A percentile compares a stretch with the other conserved stretches of the same genome.
phyloP scores from a whole-genome alignment of 257 asterid species.

The Plantago elongata region DNA sequence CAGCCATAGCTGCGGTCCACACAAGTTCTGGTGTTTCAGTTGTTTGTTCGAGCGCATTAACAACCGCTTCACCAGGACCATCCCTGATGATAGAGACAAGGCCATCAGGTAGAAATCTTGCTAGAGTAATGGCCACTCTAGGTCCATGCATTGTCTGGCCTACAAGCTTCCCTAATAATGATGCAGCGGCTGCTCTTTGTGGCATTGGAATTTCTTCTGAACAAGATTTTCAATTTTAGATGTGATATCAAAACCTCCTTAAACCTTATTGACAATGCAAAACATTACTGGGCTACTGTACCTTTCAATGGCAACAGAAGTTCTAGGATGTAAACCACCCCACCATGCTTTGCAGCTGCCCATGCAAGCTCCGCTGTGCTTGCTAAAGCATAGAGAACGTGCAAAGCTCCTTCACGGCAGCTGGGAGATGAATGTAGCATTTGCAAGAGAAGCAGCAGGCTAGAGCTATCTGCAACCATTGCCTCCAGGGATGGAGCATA shows the following conservation, averaged over 20 bases:
- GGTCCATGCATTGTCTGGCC: slow-evolving; percentile 99
- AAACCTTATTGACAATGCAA: background rate
- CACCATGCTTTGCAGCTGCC: slow-evolving; percentile 99
- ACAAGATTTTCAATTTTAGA: slow-evolving; percentile 28
- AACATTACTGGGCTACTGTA: slow-evolving; percentile 22
- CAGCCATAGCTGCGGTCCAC: slow-evolving; percentile 99
- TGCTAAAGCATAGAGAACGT: slow-evolving; percentile 95
- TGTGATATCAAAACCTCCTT: slow-evolving; percentile 12
- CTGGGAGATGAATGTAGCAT: slow-evolving; percentile 94
- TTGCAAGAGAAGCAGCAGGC: slow-evolving; percentile 82
- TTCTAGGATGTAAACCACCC: slow-evolving; percentile 95
- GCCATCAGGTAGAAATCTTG: slow-evolving; percentile 96
- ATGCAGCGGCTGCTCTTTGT: slow-evolving; percentile 98
- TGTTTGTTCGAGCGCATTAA: slow-evolving; percentile 80
- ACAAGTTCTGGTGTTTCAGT: slow-evolving; percentile 99
- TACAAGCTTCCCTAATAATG: slow-evolving; percentile 86
- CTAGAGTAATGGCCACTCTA: slow-evolving; percentile 89
- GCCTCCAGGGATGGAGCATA: slow-evolving; percentile 98
- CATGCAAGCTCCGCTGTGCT: slow-evolving; percentile 97
- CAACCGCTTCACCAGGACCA: slow-evolving; percentile 99
- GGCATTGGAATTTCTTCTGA: slow-evolving; percentile 92
- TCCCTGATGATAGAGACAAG: slow-evolving; percentile 85
- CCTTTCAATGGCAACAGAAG: slow-evolving; percentile 90
- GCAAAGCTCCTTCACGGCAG: slow-evolving; percentile 97
- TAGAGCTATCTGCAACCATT: slow-evolving; percentile 91